Base-by-base conservation (phyloP, 768 basidiomycete genomes). In the Xerocomellus dryophilus region DNA sequence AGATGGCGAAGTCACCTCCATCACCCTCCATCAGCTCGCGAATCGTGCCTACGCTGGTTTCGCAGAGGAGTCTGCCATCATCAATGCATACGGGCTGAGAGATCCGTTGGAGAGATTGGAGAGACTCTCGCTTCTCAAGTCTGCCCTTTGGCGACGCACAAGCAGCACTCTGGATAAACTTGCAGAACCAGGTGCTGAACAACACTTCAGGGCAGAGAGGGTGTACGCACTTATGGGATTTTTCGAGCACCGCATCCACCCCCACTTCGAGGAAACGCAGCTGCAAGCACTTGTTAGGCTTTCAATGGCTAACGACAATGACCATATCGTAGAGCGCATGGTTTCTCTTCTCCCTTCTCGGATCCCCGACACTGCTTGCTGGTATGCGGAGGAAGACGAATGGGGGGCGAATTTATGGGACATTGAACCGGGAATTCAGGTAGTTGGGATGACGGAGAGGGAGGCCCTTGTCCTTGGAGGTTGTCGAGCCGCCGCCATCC, bases 141-240 rank as follows among this genome's bases (percentile, higher is more conserved):
- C 58, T 29, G 62, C 67, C 23, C 51, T 66, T 23, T 69, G 67
- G 67, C 50, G 53, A 25, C 51, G 65, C 35, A 61, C 15, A 34
- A 64, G 59, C 17, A 9, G 39, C 1, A 17, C 5, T 7, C 15
- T 51, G 1, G 20, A 50, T 21, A 25, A 2, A 12, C 41, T 54
- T 15, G 34, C 7, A 29, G 15, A 7, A 6, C 39, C 23, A 31
- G 39, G n/a, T 2, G n/a, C 46, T 29, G 1, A 32, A 23, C 14
- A 23, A 5, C 8, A 21, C 44, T 59, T 54, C 43, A 43, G 38
- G 39, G 60, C 60, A 38, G 66, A 65, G 23, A 67, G 52, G 23
- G 65, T 69, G 31, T 67, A 65, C 11, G 56, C 65, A 10, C 56
- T 69, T 1, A 65, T 64, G 67, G 59, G 59, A 4, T 65, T 69